Percentiles rank a stretch among this genome's conserved stretches.
phyloP scores from a whole-genome alignment of 1,284 basidiomycete genomes.

The Ganoderma resinaceum region DNA sequence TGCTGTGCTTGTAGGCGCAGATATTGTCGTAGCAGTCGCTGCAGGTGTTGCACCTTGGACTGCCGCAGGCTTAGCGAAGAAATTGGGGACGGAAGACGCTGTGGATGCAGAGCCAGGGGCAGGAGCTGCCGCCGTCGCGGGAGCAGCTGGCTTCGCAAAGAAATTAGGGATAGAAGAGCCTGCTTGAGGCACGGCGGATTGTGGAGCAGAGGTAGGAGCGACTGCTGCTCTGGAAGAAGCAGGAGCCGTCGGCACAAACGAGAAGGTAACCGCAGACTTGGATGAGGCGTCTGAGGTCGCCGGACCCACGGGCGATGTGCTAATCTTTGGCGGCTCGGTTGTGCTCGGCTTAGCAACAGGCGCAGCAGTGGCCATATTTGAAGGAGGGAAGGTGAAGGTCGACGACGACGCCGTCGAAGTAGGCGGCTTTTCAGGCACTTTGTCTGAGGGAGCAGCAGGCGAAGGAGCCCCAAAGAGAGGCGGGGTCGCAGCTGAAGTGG shows the following conservation, averaged over 20 bases:
- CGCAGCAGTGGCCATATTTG: constrained; percentile 11
- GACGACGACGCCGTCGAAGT: constrained; percentile 8
- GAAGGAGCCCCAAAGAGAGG: constrained; percentile 23
- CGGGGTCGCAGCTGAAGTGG: constrained; percentile 28
- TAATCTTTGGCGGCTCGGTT: constrained; percentile 21
- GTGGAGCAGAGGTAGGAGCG: constrained; percentile 20
- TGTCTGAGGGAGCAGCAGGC: constrained; percentile 12
- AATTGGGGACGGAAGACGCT: constrained; percentile 29
- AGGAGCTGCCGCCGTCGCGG: constrained; percentile 8
- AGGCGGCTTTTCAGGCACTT: constrained; percentile 21
- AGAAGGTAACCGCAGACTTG: constrained; percentile 24
- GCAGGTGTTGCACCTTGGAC: constrained; percentile 1
- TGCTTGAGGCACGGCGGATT: constrained; percentile 5
- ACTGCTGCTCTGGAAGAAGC: constrained; percentile 12
- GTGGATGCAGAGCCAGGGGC: constrained; percentile 15
- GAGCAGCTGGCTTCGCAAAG: constrained; percentile 29
- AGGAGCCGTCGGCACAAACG: constrained; percentile 24
- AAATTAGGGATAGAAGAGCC: constrained; percentile 30
- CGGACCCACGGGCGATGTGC: constrained; percentile 9
- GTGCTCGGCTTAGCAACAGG: constrained; percentile 15
- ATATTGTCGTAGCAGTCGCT: neutral
- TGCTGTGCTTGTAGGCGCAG: constrained; percentile 6
- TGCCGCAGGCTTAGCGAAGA: constrained; percentile 32
- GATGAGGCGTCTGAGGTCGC: constrained; percentile 17
- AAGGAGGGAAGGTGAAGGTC: constrained; percentile 20